Base-by-base conservation (phyloP, 148 eudicot genomes). In the Arctostaphylos glauca region DNA sequence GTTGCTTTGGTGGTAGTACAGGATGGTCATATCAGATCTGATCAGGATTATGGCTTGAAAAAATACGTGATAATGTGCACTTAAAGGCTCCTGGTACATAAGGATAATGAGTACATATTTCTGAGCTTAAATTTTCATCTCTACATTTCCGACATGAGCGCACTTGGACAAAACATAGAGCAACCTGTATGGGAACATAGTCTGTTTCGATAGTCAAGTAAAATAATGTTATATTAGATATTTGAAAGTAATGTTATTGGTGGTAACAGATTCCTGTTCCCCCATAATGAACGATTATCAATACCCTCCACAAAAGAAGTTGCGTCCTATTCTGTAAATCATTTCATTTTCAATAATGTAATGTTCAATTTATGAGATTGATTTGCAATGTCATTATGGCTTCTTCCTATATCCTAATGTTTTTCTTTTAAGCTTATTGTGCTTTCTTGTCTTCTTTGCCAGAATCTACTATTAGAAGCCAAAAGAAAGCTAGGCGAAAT, bases 401-500 rank as follows among this genome's bases (percentile, higher is more conserved):
- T 55, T 38, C 25, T 58, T 41, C 81, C 78, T 72, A 9, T 62
- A 52, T 41, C 64, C 66, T 74, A 21, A 59, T 60, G 48, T 64
- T 60, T 56, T 49, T 10, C 21, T n/a, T 78, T 66, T 49, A 56
- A 58, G 66, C 58, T 79, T 18, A 41, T 71, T 3, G 73, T 74
- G 54, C 62, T 77, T 79, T 44, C 80, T 64, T 77, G 44, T 80
- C 4, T 47, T 84, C 82, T 62, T 60, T 49, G 72, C 31, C 88
- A 96, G 98, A 96, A 92, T 87, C 91, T 96, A 84, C 83, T 96
- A 81, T 81, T 87, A 80, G 95, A 94, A 89, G 99, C 99, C 85
- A 96, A 92, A 86, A 90, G 93, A 82, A 94, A 88, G 84, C 99
- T 96, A 77, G 99, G 99, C 56, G 97, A 94, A 86, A 91, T 96